A percentile compares a stretch with the other conserved stretches of the same genome.
Conservation (phyloP, 352 stramenopile species). For the Ophiocytium majus region DNA sequence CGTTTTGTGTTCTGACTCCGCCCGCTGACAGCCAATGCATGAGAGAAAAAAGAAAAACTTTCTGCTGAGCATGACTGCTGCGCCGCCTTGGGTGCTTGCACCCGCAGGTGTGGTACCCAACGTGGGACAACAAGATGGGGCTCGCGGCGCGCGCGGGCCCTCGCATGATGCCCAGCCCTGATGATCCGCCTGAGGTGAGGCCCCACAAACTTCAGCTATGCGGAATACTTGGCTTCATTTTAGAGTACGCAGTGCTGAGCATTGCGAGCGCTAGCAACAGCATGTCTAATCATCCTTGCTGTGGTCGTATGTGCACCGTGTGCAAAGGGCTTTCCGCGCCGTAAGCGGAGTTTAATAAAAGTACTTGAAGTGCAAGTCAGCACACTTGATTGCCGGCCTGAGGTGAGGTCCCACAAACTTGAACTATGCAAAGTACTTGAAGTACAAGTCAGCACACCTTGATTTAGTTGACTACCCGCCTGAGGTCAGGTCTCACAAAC, state of each 20-base stretch:
- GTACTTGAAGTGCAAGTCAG: no score
- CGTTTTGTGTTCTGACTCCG: no score
- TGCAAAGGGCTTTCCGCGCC: neutral
- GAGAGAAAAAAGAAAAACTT: no score
- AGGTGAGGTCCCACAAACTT: no score
- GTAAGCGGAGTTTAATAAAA: no score
- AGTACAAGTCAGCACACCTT: no score
- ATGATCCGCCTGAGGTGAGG: slow-evolving; percentile 44
- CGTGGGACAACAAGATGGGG: slow-evolving; percentile 15
- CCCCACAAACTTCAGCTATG: neutral
- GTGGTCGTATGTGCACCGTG: neutral
- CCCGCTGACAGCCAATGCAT: no score
- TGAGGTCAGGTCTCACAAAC: no score
- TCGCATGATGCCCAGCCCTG: slow-evolving; percentile 51
- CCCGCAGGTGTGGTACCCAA: slow-evolving; percentile 44
- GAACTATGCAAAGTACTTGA: no score
- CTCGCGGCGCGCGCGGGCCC: neutral
- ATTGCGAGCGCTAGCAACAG: neutral
- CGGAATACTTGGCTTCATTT: neutral
- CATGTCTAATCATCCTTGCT: no score
- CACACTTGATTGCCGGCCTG: no score
- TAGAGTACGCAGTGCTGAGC: neutral
- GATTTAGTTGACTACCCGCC: no score
- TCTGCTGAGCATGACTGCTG: neutral
- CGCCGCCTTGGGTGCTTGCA: neutral